phyloP scores from a whole-genome alignment of 352 stramenopile species.

The Pythium oligandrum region DNA sequence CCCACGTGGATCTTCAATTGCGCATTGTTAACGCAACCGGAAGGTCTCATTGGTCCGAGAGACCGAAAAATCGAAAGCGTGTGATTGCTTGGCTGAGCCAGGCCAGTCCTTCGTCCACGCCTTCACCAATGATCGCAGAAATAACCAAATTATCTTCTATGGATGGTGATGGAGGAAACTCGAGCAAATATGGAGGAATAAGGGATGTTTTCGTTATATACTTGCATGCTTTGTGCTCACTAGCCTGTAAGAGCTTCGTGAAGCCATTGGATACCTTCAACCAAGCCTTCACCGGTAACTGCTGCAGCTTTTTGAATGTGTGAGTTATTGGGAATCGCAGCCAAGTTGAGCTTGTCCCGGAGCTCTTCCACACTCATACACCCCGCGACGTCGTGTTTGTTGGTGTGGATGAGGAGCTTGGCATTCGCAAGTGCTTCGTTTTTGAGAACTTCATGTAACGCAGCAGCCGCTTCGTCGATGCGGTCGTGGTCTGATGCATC shows the following conservation, averaged over 20 bases:
- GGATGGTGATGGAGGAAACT: too few species aligned
- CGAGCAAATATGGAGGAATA: too few species aligned
- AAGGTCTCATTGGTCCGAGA: too few species aligned
- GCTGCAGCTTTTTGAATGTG: too few species aligned
- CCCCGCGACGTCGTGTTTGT: conserved; percentile 35
- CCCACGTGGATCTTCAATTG: too few species aligned
- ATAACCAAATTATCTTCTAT: conserved; percentile 27
- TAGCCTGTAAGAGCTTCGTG: neutral
- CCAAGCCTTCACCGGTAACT: too few species aligned
- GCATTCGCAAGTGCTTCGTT: conserved; percentile 28
- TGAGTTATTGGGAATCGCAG: too few species aligned
- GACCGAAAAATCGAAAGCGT: too few species aligned
- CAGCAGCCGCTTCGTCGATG: conserved; percentile 36
- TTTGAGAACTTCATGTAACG: conserved; percentile 38
- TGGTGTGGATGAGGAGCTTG: conserved; percentile 43
- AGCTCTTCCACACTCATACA: conserved; percentile 28
- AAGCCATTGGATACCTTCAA: too few species aligned
- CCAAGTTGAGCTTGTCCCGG: conserved; percentile 22
- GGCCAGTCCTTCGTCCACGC: conserved; percentile 36
- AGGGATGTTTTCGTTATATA: conserved; percentile 30
- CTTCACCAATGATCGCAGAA: conserved; percentile 16
- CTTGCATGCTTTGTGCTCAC: neutral
- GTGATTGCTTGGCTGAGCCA: conserved; percentile 35
- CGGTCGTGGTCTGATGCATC: conserved; percentile 50
- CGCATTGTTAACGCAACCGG: too few species aligned